Evolutionary conservation across 2,329 filamentous ascomycete genomes (phyloP), one percentile per base, ranked within the genome.

Genomic region (Fusarium illudens): DNA sequence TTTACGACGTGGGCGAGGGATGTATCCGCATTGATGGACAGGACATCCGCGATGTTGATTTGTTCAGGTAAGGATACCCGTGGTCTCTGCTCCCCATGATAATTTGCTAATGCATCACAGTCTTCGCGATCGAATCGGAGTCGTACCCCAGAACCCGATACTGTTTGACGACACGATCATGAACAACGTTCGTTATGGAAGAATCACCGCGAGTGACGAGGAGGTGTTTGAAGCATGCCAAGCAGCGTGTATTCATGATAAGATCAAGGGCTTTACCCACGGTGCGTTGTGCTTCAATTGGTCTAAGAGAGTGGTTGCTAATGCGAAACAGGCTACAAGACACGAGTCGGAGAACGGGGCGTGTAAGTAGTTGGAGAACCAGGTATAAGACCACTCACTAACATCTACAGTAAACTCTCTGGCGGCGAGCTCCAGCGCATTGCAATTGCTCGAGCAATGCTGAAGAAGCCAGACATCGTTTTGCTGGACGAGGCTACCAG

Each of bases 401-500:
- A 78, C 68, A 46, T 52, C 1, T 27, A n/a, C 27, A 84, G 83
- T 54, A 89, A 88, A 79, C 78, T 91, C 2, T 91, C 89, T 4
- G 89, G 89, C 2, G 89, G 89, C 22, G 89, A 91, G 73, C 78
- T 90, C 6, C 89, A 91, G 71, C 85, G 89, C 48, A 84, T 91
- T 27, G 89, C 89, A 6, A 91, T 91, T 73, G 89, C 89, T 8
- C 87, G 92, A 25, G 90, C 92, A 1, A 85, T 95, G 49, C 81
- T 94, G 67, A 92, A 92, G 77, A 85, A 87, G 61, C 91, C 92
- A 0, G 89, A 92, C 58, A 89, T 94, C 62, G 87, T 95, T 10
- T 84, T 95, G 36, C 84, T 95, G 1, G 92, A 95, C 68, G 92
- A 94, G 77, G 90, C 92, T 1, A 94, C 93, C 4, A 93, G 90